Conservation (phyloP, 805 yeast species). For the Dipodascus geniculatus region DNA sequence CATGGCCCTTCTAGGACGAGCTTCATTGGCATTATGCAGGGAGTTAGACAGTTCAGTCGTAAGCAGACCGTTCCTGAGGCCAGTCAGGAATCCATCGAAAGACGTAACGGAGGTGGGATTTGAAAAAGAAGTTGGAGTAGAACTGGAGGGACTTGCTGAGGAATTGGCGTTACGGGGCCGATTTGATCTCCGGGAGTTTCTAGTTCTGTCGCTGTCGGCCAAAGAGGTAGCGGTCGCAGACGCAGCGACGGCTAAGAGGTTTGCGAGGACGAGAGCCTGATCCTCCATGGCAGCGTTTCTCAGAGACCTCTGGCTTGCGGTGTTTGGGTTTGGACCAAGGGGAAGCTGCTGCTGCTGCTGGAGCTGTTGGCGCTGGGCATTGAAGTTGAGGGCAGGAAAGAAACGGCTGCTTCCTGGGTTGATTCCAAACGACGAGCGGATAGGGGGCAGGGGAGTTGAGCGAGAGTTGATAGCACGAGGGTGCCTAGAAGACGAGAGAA, state of each 20-base stretch:
- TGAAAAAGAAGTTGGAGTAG: constrained; percentile 1
- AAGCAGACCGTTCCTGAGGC: constrained; percentile 30
- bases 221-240: constrained; percentile 32
- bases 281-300: constrained; percentile 13
- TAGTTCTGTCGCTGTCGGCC: constrained; percentile 20
- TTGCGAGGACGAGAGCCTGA: constrained; percentile 33
- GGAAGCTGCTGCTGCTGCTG: neutral
- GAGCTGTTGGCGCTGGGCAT: neutral
- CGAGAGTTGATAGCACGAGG: neutral
- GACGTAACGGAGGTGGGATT: constrained; percentile 24
- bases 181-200: constrained; percentile 9
- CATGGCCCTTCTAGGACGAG: constrained; percentile 9
- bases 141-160: neutral
- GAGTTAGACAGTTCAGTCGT: constrained; percentile 27
- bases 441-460: neutral
- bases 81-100: constrained; percentile 34
- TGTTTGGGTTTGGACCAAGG: neutral
- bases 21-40: constrained; percentile 5
- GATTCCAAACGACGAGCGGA: neutral
- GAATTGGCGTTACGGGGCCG: constrained; percentile 5
- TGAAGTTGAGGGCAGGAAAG: neutral
- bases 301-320: neutral
- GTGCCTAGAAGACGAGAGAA: neutral
- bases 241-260: constrained; percentile 35
- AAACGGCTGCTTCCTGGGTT: neutral